These are phyloP conservation scores for Tuber calosporum DNA, from an alignment of 495 filamentous ascomycete species.

Conservation along the genomic window DNA sequence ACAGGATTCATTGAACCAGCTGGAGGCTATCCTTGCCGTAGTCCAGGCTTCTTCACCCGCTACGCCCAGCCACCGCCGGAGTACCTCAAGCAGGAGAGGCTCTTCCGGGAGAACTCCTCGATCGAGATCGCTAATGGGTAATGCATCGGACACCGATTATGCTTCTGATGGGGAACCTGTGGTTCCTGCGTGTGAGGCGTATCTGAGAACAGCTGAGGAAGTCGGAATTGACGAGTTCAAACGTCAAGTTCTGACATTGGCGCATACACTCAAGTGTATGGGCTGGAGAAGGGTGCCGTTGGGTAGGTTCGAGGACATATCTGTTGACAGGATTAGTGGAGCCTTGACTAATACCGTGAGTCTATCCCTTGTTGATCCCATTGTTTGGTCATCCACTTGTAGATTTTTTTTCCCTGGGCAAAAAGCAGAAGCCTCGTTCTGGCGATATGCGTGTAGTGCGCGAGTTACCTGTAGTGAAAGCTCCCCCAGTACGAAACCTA, in stretches of 20 bases:
- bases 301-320: slow-evolving; percentile 62
- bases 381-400: background rate
- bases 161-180: slow-evolving; percentile 36
- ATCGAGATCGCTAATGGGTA: slow-evolving; percentile 18
- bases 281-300: slow-evolving; percentile 81
- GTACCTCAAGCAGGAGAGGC: slow-evolving; percentile 1
- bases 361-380: slow-evolving; percentile 9
- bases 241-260: slow-evolving; percentile 75
- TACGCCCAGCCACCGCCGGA: slow-evolving; percentile 7
- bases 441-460: background rate
- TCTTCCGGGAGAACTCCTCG: slow-evolving; percentile 16
- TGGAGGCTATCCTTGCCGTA: slow-evolving; percentile 22
- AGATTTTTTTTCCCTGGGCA: background rate
- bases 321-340: slow-evolving; percentile 78
- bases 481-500: background rate
- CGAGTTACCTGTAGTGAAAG: background rate
- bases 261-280: slow-evolving; percentile 81
- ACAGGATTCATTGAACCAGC: slow-evolving; percentile 19
- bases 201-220: slow-evolving; percentile 34
- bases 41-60: slow-evolving; percentile 11
- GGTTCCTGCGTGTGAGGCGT: slow-evolving; percentile 36
- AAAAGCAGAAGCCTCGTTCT: background rate
- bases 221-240: slow-evolving; percentile 57
- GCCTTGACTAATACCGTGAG: slow-evolving; percentile 86
- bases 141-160: slow-evolving; percentile 38